phyloP scores from a whole-genome alignment of 345 rosid species.

The Bruguiera gymnorhiza region DNA sequence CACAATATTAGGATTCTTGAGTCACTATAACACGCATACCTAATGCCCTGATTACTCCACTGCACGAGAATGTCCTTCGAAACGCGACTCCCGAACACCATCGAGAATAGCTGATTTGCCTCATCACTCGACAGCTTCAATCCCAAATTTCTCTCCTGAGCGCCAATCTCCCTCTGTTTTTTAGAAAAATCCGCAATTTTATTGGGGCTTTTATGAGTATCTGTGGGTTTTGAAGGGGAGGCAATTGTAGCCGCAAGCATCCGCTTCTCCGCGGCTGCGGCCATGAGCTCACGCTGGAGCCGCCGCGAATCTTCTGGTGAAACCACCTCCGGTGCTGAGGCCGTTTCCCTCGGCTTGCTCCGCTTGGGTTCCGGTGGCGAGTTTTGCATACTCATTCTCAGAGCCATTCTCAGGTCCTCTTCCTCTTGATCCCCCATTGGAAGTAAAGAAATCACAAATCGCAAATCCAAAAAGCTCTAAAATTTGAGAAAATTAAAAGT shows the following conservation, averaged over 20 bases:
- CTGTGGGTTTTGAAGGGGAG: constrained; percentile 24
- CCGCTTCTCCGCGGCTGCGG: constrained; percentile 97
- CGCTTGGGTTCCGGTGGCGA: constrained; percentile 91
- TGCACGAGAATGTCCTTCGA: constrained; percentile 76
- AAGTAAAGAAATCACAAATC: background rate
- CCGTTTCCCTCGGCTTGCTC: constrained; percentile 74
- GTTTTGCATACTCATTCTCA: constrained; percentile 88
- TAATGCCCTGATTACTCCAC: constrained; percentile 97
- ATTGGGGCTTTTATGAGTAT: constrained; percentile 2
- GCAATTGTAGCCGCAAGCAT: constrained; percentile 39
- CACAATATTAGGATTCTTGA: background rate
- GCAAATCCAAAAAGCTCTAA: background rate
- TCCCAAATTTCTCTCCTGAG: constrained; percentile 27
- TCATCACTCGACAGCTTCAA: constrained; percentile 41
- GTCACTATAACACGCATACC: constrained; percentile 36
- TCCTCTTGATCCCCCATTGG: constrained; percentile 98
- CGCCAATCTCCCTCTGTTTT: constrained; percentile 30
- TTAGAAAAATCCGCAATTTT: constrained; percentile 19
- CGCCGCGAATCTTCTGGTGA: constrained; percentile 66
- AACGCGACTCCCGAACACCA: constrained; percentile 72
- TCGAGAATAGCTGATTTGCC: constrained; percentile 58
- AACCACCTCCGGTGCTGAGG: constrained; percentile 26
- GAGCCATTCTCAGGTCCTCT: constrained; percentile 80
- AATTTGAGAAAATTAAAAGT: constrained; percentile 8
- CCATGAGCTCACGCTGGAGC: constrained; percentile 87